A percentile compares a stretch with the other conserved stretches of the same genome.
These are phyloP conservation scores for Marchantia paleacea DNA, from an alignment of 225 moss, liverwort and hornwort genomes.

Conservation along the genomic window DNA sequence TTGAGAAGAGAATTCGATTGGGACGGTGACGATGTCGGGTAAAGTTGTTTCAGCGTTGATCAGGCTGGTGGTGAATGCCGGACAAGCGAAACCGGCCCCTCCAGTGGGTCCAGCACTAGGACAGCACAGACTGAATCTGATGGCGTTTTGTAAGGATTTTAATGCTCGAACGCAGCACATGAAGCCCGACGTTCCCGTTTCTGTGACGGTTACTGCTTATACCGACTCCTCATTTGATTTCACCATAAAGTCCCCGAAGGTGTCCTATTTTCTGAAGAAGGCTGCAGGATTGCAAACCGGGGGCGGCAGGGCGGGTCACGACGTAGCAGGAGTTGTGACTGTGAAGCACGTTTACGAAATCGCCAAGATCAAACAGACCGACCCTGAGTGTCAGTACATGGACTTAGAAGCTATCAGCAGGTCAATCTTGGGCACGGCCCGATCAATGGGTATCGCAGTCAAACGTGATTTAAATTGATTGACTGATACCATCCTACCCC, in stretches of 20 bases:
- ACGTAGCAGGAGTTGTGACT: slow-evolving; percentile 68
- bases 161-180: slow-evolving; percentile 90
- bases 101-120: slow-evolving; percentile 91
- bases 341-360: slow-evolving; percentile 85
- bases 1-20: not conserved
- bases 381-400: slow-evolving; percentile 92
- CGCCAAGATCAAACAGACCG: slow-evolving; percentile 90
- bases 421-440: slow-evolving; percentile 90
- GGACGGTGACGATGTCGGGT: slow-evolving; percentile 10
- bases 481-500: too few species aligned
- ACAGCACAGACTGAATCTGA: slow-evolving; percentile 83
- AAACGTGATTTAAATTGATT: slow-evolving; percentile 53
- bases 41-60: slow-evolving; percentile 75
- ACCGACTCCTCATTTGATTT: slow-evolving; percentile 84
- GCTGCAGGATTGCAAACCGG: slow-evolving; percentile 84
- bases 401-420: slow-evolving; percentile 71
- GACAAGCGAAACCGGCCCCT: slow-evolving; percentile 92
- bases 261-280: slow-evolving; percentile 82
- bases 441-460: slow-evolving; percentile 85
- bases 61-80: slow-evolving; percentile 81
- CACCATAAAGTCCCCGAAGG: slow-evolving; percentile 73
- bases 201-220: slow-evolving; percentile 82
- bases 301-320: slow-evolving; percentile 75
- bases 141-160: slow-evolving; percentile 97
- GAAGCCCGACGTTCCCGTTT: slow-evolving; percentile 87